Percentiles rank a stretch among this genome's conserved stretches.
phyloP scores from a whole-genome alignment of 176 grass and related monocot species.

The Musa schizocarpa region DNA sequence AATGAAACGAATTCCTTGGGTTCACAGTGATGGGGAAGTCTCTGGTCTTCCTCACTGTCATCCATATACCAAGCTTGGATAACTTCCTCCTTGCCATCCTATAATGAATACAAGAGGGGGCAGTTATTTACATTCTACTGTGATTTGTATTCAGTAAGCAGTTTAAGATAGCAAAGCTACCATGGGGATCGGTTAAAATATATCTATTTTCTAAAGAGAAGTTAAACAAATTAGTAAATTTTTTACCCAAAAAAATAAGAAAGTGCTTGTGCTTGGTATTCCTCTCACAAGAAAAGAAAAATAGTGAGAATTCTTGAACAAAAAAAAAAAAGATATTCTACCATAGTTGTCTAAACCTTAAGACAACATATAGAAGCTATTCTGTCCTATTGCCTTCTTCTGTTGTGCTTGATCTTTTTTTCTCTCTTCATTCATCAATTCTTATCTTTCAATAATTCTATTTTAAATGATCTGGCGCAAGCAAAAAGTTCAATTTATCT shows the following conservation, averaged over 20 bases:
- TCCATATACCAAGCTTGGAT: slow-evolving; percentile 93
- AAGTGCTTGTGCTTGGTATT: too few relatives aligned
- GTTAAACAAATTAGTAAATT: background rate
- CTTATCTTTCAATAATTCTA: background rate
- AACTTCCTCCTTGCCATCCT: slow-evolving; percentile 90
- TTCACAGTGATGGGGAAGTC: slow-evolving; percentile 74
- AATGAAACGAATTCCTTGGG: slow-evolving; percentile 85
- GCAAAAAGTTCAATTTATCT: background rate
- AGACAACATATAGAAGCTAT: background rate
- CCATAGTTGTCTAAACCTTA: background rate
- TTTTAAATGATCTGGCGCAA: background rate
- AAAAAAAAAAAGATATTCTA: too few relatives aligned
- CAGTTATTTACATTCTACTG: background rate
- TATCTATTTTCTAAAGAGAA: background rate
- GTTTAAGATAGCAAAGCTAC: background rate
- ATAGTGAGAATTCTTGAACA: too few relatives aligned
- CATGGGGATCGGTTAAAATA: background rate
- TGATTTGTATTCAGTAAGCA: background rate
- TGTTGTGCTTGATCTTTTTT: background rate
- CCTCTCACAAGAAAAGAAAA: background rate
- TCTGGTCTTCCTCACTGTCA: slow-evolving; percentile 70
- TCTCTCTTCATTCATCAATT: background rate
- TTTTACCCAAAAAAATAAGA: background rate
- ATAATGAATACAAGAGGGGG: background rate
- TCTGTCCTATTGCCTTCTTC: background rate